These are phyloP conservation scores for Senecio squalidus DNA, from an alignment of 140 eudicot species.

Conservation along the genomic window DNA sequence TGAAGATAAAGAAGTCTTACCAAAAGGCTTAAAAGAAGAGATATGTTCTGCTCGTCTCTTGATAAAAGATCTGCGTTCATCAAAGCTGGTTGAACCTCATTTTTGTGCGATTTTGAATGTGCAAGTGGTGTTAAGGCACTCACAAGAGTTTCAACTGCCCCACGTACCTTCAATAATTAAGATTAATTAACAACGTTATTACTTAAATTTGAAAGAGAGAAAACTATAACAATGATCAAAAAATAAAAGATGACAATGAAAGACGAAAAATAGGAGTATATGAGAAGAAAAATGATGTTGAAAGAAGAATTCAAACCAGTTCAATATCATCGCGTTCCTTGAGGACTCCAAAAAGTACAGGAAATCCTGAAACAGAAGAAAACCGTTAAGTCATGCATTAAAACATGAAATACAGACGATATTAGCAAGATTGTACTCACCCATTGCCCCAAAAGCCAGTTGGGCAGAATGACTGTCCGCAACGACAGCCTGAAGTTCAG, in stretches of 20 bases:
- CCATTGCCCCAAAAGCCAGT: constrained; percentile 92
- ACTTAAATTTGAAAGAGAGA: not conserved
- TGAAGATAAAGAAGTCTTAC: constrained; percentile 38
- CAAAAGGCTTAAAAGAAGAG: constrained; percentile 74
- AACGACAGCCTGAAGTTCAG: constrained; percentile 78
- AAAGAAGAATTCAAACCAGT: constrained; percentile 52
- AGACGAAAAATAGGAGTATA: not conserved
- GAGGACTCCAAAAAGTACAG: constrained; percentile 71
- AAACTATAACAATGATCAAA: not conserved
- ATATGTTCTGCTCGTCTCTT: constrained; percentile 72
- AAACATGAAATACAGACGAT: constrained; percentile 2
- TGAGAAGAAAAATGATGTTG: not conserved
- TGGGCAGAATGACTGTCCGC: constrained; percentile 83
- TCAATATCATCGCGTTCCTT: constrained; percentile 87
- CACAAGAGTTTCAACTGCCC: constrained; percentile 84
- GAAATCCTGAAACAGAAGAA: constrained; percentile 64
- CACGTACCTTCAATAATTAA: constrained; percentile 62
- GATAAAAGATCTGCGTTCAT: constrained; percentile 89
- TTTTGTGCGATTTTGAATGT: constrained; percentile 45
- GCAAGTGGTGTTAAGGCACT: constrained; percentile 73
- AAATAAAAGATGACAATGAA: not conserved
- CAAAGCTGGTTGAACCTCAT: constrained; percentile 76
- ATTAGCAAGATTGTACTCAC: constrained; percentile 28
- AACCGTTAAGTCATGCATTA: not conserved
- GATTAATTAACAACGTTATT: constrained; percentile 12